phyloP scores from a whole-genome alignment of 2,329 filamentous ascomycete genomes.

The Curvularia hawaiiensis region DNA sequence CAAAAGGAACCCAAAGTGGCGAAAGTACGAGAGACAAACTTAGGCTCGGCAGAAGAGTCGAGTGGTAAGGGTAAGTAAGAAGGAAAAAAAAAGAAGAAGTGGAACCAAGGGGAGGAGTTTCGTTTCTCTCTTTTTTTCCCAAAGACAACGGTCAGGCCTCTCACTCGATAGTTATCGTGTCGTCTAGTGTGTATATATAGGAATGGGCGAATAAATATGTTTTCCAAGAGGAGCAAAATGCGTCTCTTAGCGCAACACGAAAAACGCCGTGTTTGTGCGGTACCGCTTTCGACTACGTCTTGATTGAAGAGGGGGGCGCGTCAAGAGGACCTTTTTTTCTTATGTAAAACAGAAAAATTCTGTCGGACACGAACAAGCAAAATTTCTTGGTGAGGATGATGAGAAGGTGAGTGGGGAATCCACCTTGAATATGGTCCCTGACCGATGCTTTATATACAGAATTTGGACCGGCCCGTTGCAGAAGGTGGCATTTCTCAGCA shows the following conservation, averaged over 20 bases:
- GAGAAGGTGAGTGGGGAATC: background rate
- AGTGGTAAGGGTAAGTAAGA: background rate
- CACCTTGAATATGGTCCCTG: background rate
- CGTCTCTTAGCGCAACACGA: constrained; percentile 10
- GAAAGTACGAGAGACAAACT: background rate
- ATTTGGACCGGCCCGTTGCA: constrained; percentile 7
- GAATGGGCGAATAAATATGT: background rate
- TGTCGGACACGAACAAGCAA: background rate
- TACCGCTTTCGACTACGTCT: background rate
- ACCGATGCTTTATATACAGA: constrained; percentile 2
- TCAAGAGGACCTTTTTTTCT: background rate
- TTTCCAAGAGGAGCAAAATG: constrained; percentile 16
- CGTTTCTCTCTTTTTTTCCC: background rate
- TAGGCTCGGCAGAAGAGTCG: background rate
- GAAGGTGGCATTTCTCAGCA: constrained; percentile 31
- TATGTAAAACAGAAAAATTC: background rate
- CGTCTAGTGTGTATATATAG: background rate
- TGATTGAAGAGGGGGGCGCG: background rate
- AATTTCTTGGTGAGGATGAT: background rate
- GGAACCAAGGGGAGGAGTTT: background rate
- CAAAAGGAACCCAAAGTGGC: background rate
- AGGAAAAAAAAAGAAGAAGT: background rate
- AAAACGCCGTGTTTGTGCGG: constrained; percentile 1
- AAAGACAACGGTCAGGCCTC: background rate
- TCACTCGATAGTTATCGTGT: background rate